Evolutionary conservation across 768 basidiomycete species (phyloP).

Genomic region (Leccinellum rugosiceps): DNA sequence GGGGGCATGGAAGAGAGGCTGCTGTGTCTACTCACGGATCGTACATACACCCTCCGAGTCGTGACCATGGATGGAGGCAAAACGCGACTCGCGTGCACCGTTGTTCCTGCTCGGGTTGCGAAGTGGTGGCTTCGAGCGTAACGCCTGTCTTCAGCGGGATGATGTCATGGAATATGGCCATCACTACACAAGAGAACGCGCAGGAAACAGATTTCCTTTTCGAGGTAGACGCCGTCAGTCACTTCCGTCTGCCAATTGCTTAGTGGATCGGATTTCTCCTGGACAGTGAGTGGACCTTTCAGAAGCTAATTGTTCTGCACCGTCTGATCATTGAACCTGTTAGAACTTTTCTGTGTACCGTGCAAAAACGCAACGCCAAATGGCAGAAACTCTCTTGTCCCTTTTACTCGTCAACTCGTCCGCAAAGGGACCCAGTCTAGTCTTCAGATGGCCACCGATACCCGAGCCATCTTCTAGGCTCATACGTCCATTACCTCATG

Average conservation of each 20-base stretch:
- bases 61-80: conserved; percentile 85
- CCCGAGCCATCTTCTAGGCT: conserved; percentile 66
- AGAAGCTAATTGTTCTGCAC: neutral
- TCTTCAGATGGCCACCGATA: conserved; percentile 82
- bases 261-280: neutral
- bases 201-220: conserved; percentile 4
- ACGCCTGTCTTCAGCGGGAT: conserved; percentile 37
- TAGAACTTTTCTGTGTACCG: no score
- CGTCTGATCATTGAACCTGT: no score
- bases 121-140: conserved; percentile 40
- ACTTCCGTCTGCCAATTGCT: neutral
- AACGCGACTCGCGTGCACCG: conserved; percentile 50
- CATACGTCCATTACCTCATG: conserved; percentile 62
- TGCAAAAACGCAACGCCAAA: neutral
- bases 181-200: neutral
- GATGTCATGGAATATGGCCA: conserved; percentile 7
- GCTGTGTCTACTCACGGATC: conserved; percentile 59
- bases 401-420: conserved; percentile 83
- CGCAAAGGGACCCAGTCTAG: conserved; percentile 72
- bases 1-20: neutral
- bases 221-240: neutral
- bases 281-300: no score
- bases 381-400: conserved; percentile 72
- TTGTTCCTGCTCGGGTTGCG: conserved; percentile 23
- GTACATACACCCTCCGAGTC: conserved; percentile 73